A percentile compares a stretch with the other conserved stretches of the same genome.
These are phyloP conservation scores for Populus simonii DNA, from an alignment of 345 rosid species.

Conservation along the genomic window DNA sequence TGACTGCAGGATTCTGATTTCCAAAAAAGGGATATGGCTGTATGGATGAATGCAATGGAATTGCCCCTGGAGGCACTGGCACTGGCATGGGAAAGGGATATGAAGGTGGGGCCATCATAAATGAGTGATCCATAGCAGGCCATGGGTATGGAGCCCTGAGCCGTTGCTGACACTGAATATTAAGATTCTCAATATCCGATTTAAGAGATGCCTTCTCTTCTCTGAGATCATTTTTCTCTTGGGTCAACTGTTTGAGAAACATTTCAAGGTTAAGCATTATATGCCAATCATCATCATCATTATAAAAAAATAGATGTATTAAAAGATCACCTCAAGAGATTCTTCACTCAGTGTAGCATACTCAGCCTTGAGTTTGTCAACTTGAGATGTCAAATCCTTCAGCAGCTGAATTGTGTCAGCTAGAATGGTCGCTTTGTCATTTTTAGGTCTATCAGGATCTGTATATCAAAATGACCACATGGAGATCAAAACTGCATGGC, in stretches of 20 bases:
- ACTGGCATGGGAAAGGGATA: constrained; percentile 70
- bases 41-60: constrained; percentile 83
- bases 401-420: constrained; percentile 74
- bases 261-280: not conserved
- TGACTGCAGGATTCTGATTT: constrained; percentile 62
- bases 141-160: constrained; percentile 63
- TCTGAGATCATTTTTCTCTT: constrained; percentile 83
- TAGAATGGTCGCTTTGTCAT: constrained; percentile 83
- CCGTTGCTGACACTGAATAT: constrained; percentile 74
- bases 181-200: constrained; percentile 70
- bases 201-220: constrained; percentile 82
- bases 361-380: constrained; percentile 71
- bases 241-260: constrained; percentile 52
- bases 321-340: constrained; percentile 66
- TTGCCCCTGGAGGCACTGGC: constrained; percentile 69
- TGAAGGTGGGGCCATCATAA: constrained; percentile 71
- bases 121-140: constrained; percentile 64
- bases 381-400: constrained; percentile 79
- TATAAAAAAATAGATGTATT: not conserved
- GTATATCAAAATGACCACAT: constrained; percentile 15
- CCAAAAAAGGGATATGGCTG: constrained; percentile 72
- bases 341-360: constrained; percentile 63
- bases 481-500: not conserved
- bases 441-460: constrained; percentile 91
- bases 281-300: not conserved